Base-by-base conservation (phyloP, 2,329 filamentous ascomycete genomes). In the Diaporthe ampelina region DNA sequence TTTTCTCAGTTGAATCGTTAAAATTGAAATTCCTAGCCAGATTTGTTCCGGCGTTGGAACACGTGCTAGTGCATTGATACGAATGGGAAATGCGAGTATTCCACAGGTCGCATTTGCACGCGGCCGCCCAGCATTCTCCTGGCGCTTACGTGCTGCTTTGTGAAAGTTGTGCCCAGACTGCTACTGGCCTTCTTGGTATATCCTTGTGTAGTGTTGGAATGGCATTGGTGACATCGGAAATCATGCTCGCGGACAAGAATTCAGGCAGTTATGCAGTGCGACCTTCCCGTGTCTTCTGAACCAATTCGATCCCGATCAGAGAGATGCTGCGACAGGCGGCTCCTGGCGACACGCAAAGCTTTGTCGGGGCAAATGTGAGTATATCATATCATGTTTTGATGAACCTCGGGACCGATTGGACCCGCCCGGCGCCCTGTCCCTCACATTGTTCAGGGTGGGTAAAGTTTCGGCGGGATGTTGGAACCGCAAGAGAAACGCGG, bases 241-340 rank as follows among this genome's bases (percentile, higher is more conserved):
- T n/a, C 21, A 35, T 50, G 21, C 32, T 40, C 48, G 32, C 4
- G 19, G 5, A 35, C 40, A 48, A 9, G 40, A 24, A 9, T 19
- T 50, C 43, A 52, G 63, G 63, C 63, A n/a, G 45, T 35, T 26
- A 67, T 67, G 63, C 63, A 50, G 21, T 67, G 45, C 32, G 48
- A 68, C 63, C 45, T 50, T 21, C 32, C 7, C n/a, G 21, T 11
- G 21, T 48, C 26, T 48, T 68, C 48, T 37, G 32, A 21, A 43
- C 40, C 40, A 17, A 10, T 11, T 19, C 48, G n/a, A 54, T 40
- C 10, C 17, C n/a, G n/a, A 40, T 9, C 15, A 13, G 21, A n/a
- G 21, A 50, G 21, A 19, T 7, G 29, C 21, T 9, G 48, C 15
- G 15, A 54, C 63, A 52, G 32, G 32, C n/a, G 48, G 17, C 8